phyloP scores from a whole-genome alignment of 352 stramenopile species.

The Phytophthora colocasiae region DNA sequence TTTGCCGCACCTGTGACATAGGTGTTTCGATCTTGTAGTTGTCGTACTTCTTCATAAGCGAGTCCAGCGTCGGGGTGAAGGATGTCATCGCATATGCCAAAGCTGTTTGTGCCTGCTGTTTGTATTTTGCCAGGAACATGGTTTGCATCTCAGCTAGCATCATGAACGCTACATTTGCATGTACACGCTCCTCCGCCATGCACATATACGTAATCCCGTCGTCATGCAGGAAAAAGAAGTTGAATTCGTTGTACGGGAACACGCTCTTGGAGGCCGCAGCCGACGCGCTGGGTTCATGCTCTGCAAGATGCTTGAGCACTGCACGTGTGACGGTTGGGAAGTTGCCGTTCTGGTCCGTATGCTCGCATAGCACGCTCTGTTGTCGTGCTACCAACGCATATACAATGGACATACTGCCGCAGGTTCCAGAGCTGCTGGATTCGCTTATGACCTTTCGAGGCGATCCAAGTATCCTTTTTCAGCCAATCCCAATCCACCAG shows the following conservation, averaged over 20 bases:
- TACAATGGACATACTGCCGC: slow-evolving; percentile 70
- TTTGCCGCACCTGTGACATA: slow-evolving; percentile 86
- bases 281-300: slow-evolving; percentile 48
- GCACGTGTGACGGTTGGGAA: slow-evolving; percentile 78
- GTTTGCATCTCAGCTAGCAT: slow-evolving; percentile 76
- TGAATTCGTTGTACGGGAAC: slow-evolving; percentile 81
- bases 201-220: slow-evolving; percentile 85
- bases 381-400: slow-evolving; percentile 76
- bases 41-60: slow-evolving; percentile 87
- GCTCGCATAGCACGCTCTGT: slow-evolving; percentile 82
- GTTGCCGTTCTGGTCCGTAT: slow-evolving; percentile 79
- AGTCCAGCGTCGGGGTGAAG: slow-evolving; percentile 67
- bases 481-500: slow-evolving; percentile 20
- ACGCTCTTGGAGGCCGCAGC: slow-evolving; percentile 55
- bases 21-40: slow-evolving; percentile 85
- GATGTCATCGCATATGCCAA: slow-evolving; percentile 73
- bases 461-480: slow-evolving; percentile 36
- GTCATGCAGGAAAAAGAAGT: slow-evolving; percentile 84
- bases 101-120: slow-evolving; percentile 68
- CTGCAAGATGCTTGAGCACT: slow-evolving; percentile 74
- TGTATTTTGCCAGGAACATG: slow-evolving; percentile 71
- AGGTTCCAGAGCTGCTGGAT: slow-evolving; percentile 2
- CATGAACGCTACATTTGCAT: slow-evolving; percentile 75
- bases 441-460: slow-evolving; percentile 23
- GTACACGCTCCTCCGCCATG: slow-evolving; percentile 82